A percentile compares a stretch with the other conserved stretches of the same genome.
Conservation (phyloP, 2,329 filamentous ascomycete species). For the Pseudopithomyces chartarum region DNA sequence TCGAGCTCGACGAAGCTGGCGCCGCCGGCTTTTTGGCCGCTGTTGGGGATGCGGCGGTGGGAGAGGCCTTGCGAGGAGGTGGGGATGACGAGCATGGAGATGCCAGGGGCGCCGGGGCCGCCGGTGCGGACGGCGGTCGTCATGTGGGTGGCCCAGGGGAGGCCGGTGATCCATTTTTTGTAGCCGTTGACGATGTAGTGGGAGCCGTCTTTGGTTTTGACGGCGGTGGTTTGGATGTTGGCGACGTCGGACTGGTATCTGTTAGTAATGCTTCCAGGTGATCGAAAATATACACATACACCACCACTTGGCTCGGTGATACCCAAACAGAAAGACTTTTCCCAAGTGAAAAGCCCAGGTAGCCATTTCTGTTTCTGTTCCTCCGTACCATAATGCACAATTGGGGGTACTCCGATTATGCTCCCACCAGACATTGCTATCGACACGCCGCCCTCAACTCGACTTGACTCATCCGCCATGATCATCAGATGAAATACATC, state of each 20-base stretch:
- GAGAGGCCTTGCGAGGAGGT: conserved; percentile 29
- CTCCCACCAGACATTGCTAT: conserved; percentile 65
- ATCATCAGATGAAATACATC: conserved; percentile 54
- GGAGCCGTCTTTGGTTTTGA: conserved; percentile 29
- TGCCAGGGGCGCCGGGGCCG: conserved; percentile 31
- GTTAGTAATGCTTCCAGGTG: neutral
- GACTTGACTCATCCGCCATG: conserved; percentile 59
- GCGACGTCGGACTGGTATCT: conserved; percentile 25
- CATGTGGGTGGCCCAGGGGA: conserved; percentile 42
- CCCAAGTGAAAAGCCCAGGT: conserved; percentile 62
- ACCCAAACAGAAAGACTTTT: conserved; percentile 66
- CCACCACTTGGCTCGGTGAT: conserved; percentile 67
- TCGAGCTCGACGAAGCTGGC: conserved; percentile 40
- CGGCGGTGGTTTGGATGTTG: conserved; percentile 30
- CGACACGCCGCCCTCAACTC: conserved; percentile 62
- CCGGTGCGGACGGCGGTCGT: conserved; percentile 41
- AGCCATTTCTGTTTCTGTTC: conserved; percentile 65
- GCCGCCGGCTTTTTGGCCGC: conserved; percentile 3
- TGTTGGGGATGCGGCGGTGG: conserved; percentile 13
- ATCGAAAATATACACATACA: conserved; percentile 15
- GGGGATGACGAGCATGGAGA: conserved; percentile 40
- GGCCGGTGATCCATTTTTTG: conserved; percentile 47
- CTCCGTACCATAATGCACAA: conserved; percentile 65
- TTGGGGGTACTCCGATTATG: conserved; percentile 66
- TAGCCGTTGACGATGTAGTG: conserved; percentile 47